These are phyloP conservation scores for Magnaporthiopsis rhizophila DNA, from an alignment of 2,329 filamentous ascomycete genomes.

Conservation along the genomic window DNA sequence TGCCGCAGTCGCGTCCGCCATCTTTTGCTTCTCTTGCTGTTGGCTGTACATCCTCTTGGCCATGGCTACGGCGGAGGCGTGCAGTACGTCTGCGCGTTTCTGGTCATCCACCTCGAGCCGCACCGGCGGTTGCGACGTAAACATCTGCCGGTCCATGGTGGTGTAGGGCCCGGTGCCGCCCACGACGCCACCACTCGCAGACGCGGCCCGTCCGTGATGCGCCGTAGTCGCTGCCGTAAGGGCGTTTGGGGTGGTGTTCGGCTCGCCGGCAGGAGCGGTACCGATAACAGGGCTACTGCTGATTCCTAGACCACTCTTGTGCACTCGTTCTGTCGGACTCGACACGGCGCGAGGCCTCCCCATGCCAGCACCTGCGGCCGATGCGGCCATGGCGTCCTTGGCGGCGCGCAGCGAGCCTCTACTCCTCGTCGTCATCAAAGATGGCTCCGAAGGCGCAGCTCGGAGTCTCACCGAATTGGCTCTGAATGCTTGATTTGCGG, in stretches of 20 bases:
- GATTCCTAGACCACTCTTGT: conserved; percentile 20
- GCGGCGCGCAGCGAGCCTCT: conserved; percentile 65
- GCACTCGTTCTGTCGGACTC: conserved; percentile 31
- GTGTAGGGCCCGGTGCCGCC: conserved; percentile 60
- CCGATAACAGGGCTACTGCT: neutral
- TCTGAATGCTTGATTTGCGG: conserved; percentile 48
- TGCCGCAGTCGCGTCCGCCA: conserved; percentile 42
- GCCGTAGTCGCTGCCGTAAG: conserved; percentile 66
- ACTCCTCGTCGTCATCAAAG: conserved; percentile 32
- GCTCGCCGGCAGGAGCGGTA: neutral
- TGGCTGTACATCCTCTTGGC: conserved; percentile 75
- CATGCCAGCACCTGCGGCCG: conserved; percentile 25
- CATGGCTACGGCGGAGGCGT: conserved; percentile 82
- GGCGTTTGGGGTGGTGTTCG: conserved; percentile 49
- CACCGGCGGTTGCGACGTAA: conserved; percentile 66
- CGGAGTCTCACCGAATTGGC: conserved; percentile 16
- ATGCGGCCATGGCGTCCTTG: conserved; percentile 56
- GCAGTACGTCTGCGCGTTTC: conserved; percentile 62
- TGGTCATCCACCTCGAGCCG: conserved; percentile 66
- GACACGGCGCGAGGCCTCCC: conserved; percentile 57
- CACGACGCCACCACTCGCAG: conserved; percentile 39
- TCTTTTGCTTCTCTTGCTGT: conserved; percentile 60
- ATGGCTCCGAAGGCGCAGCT: conserved; percentile 21
- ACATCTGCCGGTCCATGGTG: conserved; percentile 67
- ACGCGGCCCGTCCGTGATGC: conserved; percentile 39